Evolutionary conservation across 2,329 filamentous ascomycete species (phyloP).

Genomic region (Ceratocystis lukuohia): DNA sequence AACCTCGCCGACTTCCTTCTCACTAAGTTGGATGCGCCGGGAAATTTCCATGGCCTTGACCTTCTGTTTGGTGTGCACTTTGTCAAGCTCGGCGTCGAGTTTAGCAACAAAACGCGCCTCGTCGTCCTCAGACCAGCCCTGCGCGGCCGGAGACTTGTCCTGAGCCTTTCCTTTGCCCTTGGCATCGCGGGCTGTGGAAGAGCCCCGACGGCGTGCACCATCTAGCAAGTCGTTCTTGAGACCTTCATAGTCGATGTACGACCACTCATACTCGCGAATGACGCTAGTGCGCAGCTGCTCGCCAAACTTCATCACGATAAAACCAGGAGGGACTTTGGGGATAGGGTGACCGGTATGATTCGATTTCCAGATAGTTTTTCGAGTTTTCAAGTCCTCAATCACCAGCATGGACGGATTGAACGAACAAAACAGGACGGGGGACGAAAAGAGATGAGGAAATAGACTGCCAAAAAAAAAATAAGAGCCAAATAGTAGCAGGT

Average conservation of each 20-base stretch:
- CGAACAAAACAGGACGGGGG: slow-evolving; percentile 4
- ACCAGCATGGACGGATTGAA: slow-evolving; percentile 35
- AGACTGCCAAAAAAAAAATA: slow-evolving; percentile 1
- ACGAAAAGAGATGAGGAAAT: not conserved
- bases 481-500: slow-evolving; percentile 1
- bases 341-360: slow-evolving; percentile 24
- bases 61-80: slow-evolving; percentile 95
- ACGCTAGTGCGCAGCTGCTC: slow-evolving; percentile 91
- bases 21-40: slow-evolving; percentile 71
- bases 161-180: slow-evolving; percentile 24
- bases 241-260: slow-evolving; percentile 96
- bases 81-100: slow-evolving; percentile 86
- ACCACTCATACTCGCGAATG: slow-evolving; percentile 94
- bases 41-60: slow-evolving; percentile 95
- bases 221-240: slow-evolving; percentile 78
- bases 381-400: slow-evolving; percentile 36
- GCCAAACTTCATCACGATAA: slow-evolving; percentile 70
- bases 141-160: slow-evolving; percentile 29
- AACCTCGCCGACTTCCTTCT: slow-evolving; percentile 81
- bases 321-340: slow-evolving; percentile 35
- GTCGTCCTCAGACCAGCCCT: slow-evolving; percentile 76
- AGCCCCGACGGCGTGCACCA: slow-evolving; percentile 32
- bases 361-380: slow-evolving; percentile 31
- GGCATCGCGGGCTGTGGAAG: slow-evolving; percentile 23
- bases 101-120: slow-evolving; percentile 76